Evolutionary conservation across 2,329 filamentous ascomycete species (phyloP).

Genomic region (Diaporthe amygdali): DNA sequence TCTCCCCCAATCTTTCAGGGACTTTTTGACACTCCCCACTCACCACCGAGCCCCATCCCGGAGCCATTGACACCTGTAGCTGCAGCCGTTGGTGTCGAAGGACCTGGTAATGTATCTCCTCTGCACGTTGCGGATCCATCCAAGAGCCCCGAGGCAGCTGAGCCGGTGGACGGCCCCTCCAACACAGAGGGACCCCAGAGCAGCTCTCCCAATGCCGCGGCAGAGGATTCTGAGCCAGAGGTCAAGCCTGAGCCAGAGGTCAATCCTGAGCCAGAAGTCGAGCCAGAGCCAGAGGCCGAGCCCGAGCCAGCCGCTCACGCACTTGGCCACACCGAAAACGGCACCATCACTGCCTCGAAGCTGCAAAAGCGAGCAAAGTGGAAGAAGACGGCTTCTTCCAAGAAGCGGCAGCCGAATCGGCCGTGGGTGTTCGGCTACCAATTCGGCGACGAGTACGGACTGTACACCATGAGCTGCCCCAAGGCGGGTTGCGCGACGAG

Average conservation of each 20-base stretch:
- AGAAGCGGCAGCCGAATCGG: not conserved
- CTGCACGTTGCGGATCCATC: not conserved
- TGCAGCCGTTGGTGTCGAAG: not conserved
- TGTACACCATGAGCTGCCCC: slow-evolving; percentile 11
- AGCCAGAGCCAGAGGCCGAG: not conserved
- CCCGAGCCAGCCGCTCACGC: not conserved
- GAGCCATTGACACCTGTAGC: not conserved
- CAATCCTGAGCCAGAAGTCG: not conserved
- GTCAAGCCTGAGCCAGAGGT: not conserved
- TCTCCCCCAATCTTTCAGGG: not conserved
- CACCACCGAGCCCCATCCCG: not conserved
- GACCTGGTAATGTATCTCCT: not conserved
- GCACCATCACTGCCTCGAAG: not conserved
- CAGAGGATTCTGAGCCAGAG: not conserved
- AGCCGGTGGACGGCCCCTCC: not conserved
- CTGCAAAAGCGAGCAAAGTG: not conserved
- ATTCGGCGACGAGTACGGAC: not conserved
- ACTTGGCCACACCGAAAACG: not conserved
- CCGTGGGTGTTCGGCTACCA: not conserved
- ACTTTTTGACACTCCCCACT: not conserved
- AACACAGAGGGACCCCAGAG: not conserved
- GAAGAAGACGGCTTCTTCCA: not conserved
- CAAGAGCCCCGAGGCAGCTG: not conserved
- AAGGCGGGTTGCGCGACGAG: not conserved
- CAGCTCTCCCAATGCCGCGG: not conserved